phyloP scores from a whole-genome alignment of 441 rosid species.

The Erodium texanum region DNA sequence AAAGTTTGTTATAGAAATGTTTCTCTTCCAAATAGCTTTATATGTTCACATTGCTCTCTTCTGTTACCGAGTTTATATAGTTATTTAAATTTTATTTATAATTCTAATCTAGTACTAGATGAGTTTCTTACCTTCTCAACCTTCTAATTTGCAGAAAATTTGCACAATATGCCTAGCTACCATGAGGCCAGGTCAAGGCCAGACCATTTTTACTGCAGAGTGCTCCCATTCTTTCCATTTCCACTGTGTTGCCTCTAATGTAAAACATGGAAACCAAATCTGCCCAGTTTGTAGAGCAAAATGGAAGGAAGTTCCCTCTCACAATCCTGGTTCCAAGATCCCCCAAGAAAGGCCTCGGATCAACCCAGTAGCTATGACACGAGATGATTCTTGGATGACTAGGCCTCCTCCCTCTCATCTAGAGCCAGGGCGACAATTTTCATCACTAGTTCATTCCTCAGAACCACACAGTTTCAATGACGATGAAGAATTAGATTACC shows the following conservation, averaged over 20 bases:
- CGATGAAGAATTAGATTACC: conserved; percentile 42
- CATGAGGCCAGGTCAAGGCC: conserved; percentile 57
- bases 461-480: conserved; percentile 53
- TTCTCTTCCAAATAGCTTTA: neutral
- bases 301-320: conserved; percentile 63
- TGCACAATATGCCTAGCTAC: conserved; percentile 58
- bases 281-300: conserved; percentile 67
- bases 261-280: conserved; percentile 56
- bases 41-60: neutral
- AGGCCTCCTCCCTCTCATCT: conserved; percentile 33
- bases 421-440: conserved; percentile 30
- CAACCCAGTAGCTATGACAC: conserved; percentile 27
- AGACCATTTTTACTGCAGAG: conserved; percentile 70
- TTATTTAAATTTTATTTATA: neutral
- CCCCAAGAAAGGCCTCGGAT: conserved; percentile 27
- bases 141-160: conserved; percentile 32
- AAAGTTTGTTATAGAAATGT: too few relatives aligned
- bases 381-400: conserved; percentile 33
- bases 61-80: neutral
- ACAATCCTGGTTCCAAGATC: conserved; percentile 26
- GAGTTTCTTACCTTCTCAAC: conserved; percentile 14
- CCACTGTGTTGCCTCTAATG: conserved; percentile 58
- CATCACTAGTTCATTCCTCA: conserved; percentile 26
- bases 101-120: neutral
- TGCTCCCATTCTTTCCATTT: conserved; percentile 74